phyloP scores from a whole-genome alignment of 2,329 filamentous ascomycete species.

The Clonostachys sp. region DNA sequence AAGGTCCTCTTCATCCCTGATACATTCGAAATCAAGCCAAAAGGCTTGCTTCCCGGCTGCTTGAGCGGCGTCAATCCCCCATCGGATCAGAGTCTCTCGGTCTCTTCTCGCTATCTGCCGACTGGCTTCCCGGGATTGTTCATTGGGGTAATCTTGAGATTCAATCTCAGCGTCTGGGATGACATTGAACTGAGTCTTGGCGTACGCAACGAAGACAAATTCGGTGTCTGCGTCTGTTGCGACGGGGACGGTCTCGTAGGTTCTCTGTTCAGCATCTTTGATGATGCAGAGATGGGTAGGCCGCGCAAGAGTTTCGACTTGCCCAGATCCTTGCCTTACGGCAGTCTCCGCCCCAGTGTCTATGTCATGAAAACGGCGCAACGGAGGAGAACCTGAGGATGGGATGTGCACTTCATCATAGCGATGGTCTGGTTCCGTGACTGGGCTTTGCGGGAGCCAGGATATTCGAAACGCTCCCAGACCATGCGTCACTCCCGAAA shows the following conservation, averaged over 20 bases:
- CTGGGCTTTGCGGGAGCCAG: neutral
- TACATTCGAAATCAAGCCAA: conserved; percentile 36
- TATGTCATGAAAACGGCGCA: neutral
- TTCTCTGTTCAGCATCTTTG: conserved; percentile 5
- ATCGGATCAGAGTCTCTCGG: conserved; percentile 19
- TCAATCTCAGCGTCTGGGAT: conserved; percentile 12
- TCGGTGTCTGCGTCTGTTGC: conserved; percentile 13
- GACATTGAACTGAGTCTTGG: conserved; percentile 27
- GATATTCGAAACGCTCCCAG: neutral
- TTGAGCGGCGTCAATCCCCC: conserved; percentile 28
- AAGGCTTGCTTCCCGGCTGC: conserved; percentile 29
- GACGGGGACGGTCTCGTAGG: conserved; percentile 13
- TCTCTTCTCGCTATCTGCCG: conserved; percentile 10
- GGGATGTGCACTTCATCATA: neutral
- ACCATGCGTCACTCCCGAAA: too few relatives aligned
- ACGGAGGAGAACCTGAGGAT: neutral
- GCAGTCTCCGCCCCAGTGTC: too few relatives aligned
- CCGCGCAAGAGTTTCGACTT: neutral
- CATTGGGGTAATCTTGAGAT: conserved; percentile 6
- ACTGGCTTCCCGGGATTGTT: conserved; percentile 8
- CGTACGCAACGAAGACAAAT: conserved; percentile 35
- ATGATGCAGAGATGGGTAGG: conserved; percentile 15
- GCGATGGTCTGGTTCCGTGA: neutral
- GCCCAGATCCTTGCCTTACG: too few relatives aligned
- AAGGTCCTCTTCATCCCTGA: conserved; percentile 22